Conservation (phyloP, 2,329 filamentous ascomycete genomes). For the Didymella exigua region DNA sequence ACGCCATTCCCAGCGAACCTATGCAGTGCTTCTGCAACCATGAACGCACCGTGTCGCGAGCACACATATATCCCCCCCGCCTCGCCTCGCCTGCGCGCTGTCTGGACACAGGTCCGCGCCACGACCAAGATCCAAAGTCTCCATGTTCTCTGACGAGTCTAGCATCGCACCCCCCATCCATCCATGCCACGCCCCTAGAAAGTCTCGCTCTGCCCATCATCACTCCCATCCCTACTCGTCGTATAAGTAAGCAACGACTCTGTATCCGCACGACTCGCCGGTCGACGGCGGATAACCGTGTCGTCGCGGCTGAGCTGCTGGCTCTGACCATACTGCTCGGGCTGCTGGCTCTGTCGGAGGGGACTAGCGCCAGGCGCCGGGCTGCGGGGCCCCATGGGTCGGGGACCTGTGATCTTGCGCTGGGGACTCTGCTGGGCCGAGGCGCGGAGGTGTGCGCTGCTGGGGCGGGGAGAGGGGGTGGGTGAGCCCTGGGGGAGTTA, state of each 20-base stretch:
- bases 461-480: conserved; percentile 40
- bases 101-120: too few relatives aligned
- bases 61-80: too few relatives aligned
- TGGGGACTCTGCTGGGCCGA: conserved; percentile 30
- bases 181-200: too few relatives aligned
- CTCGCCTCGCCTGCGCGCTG: too few relatives aligned
- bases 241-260: conserved; percentile 21
- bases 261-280: conserved; percentile 13
- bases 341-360: conserved; percentile 31
- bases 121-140: too few relatives aligned
- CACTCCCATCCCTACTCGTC: conserved; percentile 29
- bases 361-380: conserved; percentile 51
- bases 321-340: too few relatives aligned
- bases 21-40: too few relatives aligned
- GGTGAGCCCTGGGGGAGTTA: conserved; percentile 38
- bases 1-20: too few relatives aligned
- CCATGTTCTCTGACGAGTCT: too few relatives aligned
- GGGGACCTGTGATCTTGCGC: conserved; percentile 56
- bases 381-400: conserved; percentile 54
- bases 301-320: conserved; percentile 17
- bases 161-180: too few relatives aligned
- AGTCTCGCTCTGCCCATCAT: conserved; percentile 8
- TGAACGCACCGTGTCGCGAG: too few relatives aligned
- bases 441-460: conserved; percentile 33
- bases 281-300: conserved; percentile 46